Conservation (phyloP, 176 grass and related monocot genomes). For the Rhynchospora breviuscula region DNA sequence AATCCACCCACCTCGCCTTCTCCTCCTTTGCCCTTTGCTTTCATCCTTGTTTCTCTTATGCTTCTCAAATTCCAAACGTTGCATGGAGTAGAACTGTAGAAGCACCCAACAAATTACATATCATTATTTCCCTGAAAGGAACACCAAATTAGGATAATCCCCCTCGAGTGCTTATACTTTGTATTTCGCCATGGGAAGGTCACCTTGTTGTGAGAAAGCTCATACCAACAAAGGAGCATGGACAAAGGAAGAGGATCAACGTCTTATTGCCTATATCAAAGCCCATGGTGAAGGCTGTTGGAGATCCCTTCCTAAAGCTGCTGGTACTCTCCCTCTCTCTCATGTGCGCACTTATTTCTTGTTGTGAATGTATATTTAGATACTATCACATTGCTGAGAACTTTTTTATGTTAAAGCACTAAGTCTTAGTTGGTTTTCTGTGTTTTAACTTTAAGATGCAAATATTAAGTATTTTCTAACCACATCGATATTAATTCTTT, state of each 20-base stretch:
- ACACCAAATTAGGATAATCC: not conserved
- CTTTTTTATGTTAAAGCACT: not conserved
- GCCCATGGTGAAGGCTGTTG: constrained; percentile 79
- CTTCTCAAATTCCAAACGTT: constrained; percentile 30
- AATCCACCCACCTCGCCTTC: constrained; percentile 11
- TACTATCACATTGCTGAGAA: not conserved
- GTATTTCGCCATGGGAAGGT: constrained; percentile 67
- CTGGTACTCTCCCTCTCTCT: constrained; percentile 32
- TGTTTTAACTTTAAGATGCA: not conserved
- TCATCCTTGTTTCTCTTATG: not conserved
- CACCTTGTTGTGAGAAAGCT: constrained; percentile 91
- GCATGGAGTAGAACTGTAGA: constrained; percentile 16
- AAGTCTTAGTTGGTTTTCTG: not conserved
- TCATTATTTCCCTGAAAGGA: not conserved
- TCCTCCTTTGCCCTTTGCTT: constrained; percentile 20
- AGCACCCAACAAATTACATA: not conserved
- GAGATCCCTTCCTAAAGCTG: constrained; percentile 80
- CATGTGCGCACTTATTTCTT: not conserved
- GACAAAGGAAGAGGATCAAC: constrained; percentile 88
- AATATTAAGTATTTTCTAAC: not conserved
- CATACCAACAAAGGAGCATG: constrained; percentile 94
- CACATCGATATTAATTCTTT: not conserved
- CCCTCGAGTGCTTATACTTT: not conserved
- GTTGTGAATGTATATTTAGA: not conserved
- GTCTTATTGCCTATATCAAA: constrained; percentile 71